Evolutionary conservation across 192 early-diverging fungal genomes (phyloP).

Genomic region (Coemansia sp.): DNA sequence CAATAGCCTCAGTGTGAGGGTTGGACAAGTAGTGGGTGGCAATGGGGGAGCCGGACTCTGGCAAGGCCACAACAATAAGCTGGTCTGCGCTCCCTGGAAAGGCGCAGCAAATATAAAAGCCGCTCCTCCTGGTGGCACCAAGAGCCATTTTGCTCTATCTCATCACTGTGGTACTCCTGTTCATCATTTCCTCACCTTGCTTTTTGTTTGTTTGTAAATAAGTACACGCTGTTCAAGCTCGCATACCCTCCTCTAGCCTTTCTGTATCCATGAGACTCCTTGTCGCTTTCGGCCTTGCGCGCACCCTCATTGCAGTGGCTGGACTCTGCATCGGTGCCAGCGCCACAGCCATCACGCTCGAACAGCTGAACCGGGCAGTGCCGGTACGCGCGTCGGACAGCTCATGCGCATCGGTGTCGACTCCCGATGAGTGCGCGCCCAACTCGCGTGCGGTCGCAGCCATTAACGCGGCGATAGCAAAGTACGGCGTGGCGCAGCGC

Average conservation of each 20-base stretch:
- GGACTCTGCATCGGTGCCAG: slow-evolving; percentile 5
- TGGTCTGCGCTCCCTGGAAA: background rate
- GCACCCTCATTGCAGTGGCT: background rate
- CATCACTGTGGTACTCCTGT: no score
- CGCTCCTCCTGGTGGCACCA: background rate
- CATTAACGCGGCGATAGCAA: slow-evolving; percentile 39
- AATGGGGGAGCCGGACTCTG: background rate
- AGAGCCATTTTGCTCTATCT: background rate
- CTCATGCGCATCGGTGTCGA: slow-evolving; percentile 20
- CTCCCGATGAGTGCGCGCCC: slow-evolving; percentile 29
- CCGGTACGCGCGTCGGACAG: slow-evolving; percentile 14
- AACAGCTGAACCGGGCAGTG: slow-evolving; percentile 31
- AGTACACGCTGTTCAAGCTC: no score
- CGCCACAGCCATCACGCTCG: slow-evolving; percentile 12
- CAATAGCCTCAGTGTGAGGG: slow-evolving; percentile 2
- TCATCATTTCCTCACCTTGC: no score
- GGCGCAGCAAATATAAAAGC: background rate
- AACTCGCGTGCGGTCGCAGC: slow-evolving; percentile 26
- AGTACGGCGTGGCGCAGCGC: slow-evolving; percentile 36
- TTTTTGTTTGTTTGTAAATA: background rate
- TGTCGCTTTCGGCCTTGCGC: background rate
- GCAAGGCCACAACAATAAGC: background rate
- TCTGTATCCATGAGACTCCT: background rate
- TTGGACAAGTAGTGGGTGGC: background rate
- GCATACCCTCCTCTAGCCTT: no score